These are phyloP conservation scores for Astrocystis sublimbata DNA, from an alignment of 495 filamentous ascomycete genomes.

Conservation along the genomic window DNA sequence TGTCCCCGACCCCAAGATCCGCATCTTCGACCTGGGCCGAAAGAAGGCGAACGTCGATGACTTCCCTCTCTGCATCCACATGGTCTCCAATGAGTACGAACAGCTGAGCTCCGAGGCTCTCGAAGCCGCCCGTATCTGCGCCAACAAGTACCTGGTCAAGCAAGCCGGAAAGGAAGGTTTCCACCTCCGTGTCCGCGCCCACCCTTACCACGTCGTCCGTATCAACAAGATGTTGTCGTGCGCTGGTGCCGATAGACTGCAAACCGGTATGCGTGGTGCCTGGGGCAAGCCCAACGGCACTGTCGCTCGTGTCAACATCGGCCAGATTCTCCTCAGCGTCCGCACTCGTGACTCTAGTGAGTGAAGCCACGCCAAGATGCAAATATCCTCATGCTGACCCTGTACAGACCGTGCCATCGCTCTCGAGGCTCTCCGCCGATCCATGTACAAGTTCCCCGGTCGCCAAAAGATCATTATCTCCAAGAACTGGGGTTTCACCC, in stretches of 20 bases:
- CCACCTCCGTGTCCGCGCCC: conserved; percentile 96
- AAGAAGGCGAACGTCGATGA: conserved; percentile 98
- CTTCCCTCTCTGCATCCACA: conserved; percentile 96
- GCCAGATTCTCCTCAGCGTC: conserved; percentile 95
- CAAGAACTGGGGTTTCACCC: conserved; percentile 99
- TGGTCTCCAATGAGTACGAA: conserved; percentile 99
- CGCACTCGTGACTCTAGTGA: conserved; percentile 86
- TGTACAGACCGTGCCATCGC: conserved; percentile 75
- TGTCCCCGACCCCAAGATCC: conserved; percentile 99
- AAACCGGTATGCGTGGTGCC: conserved; percentile 99
- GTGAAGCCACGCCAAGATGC: conserved; percentile 30
- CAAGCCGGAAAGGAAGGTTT: conserved; percentile 97
- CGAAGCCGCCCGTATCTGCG: conserved; percentile 98
- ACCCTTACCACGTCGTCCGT: conserved; percentile 99
- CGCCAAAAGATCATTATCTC: conserved; percentile 99
- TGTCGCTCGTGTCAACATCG: conserved; percentile 98
- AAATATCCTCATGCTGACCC: conserved; percentile 30
- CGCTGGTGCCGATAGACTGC: conserved; percentile 98
- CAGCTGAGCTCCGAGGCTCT: conserved; percentile 98
- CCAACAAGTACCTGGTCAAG: conserved; percentile 99
- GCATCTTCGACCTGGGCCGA: conserved; percentile 98
- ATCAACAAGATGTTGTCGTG: conserved; percentile 99
- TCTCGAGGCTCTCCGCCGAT: conserved; percentile 97
- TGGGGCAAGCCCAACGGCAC: conserved; percentile 98
- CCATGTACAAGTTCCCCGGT: conserved; percentile 99